phyloP scores from a whole-genome alignment of 2,329 filamentous ascomycete species.

The Colletotrichum spaethianum region DNA sequence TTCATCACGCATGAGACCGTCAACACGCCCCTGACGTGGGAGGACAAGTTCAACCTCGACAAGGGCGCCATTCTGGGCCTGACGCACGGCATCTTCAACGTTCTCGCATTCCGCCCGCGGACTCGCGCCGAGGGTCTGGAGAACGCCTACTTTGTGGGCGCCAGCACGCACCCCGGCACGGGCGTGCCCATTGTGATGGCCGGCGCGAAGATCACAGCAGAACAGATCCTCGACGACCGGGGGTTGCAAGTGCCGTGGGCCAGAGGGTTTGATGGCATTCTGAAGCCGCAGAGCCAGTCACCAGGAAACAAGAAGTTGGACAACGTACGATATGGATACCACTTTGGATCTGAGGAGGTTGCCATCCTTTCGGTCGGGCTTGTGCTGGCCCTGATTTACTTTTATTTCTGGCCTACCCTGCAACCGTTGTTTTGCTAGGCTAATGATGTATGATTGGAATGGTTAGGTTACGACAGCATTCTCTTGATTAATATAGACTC shows the following conservation, averaged over 20 bases:
- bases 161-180: slow-evolving; percentile 82
- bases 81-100: slow-evolving; percentile 81
- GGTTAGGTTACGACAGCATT: background rate
- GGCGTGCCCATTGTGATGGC: slow-evolving; percentile 82
- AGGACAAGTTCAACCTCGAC: slow-evolving; percentile 79
- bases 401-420: slow-evolving; percentile 18
- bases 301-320: slow-evolving; percentile 31
- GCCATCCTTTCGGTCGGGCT: slow-evolving; percentile 21
- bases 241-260: slow-evolving; percentile 50
- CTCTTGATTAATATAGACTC: background rate
- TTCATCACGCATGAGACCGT: slow-evolving; percentile 73
- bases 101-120: slow-evolving; percentile 75
- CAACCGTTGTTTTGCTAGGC: slow-evolving; percentile 2
- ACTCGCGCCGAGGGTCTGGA: slow-evolving; percentile 66
- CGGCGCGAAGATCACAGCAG: slow-evolving; percentile 72
- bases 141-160: slow-evolving; percentile 79
- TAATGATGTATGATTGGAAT: background rate
- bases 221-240: slow-evolving; percentile 58
- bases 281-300: slow-evolving; percentile 25
- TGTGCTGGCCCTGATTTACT: slow-evolving; percentile 1
- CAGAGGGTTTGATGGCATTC: slow-evolving; percentile 23
- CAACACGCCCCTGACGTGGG: slow-evolving; percentile 78
- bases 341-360: slow-evolving; percentile 42
- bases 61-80: slow-evolving; percentile 81
- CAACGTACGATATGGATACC: slow-evolving; percentile 30